Evolutionary conservation across 106 monocot genomes (phyloP).

Genomic region (Allium cepa): DNA sequence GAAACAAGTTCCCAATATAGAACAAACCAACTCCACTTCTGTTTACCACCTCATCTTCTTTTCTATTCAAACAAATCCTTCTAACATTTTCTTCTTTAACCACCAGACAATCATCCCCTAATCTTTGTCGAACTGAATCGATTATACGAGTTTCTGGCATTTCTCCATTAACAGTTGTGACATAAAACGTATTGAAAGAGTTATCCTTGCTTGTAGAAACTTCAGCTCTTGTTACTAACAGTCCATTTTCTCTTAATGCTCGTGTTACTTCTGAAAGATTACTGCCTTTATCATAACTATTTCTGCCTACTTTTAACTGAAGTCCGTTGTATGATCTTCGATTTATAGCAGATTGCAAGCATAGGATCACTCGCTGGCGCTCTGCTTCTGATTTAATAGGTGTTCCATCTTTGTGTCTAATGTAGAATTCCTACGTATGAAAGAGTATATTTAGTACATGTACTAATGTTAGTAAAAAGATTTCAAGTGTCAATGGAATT

Average conservation of each 20-base stretch:
- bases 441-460: neutral
- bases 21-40: neutral
- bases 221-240: constrained; percentile 27
- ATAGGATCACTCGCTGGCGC: constrained; percentile 30
- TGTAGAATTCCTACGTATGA: constrained; percentile 35
- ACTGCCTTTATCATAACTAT: neutral
- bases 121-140: constrained; percentile 8
- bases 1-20: constrained; percentile 4
- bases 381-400: constrained; percentile 49
- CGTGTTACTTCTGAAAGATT: constrained; percentile 31
- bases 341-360: constrained; percentile 35
- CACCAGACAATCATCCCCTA: constrained; percentile 5
- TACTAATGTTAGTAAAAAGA: too few species aligned
- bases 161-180: constrained; percentile 17
- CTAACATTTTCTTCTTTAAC: constrained; percentile 3
- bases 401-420: constrained; percentile 36
- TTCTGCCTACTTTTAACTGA: constrained; percentile 26
- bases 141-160: constrained; percentile 10
- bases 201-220: constrained; percentile 15
- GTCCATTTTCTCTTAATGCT: constrained; percentile 28
- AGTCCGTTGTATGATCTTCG: constrained; percentile 33
- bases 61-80: neutral
- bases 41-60: neutral
- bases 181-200: constrained; percentile 20
- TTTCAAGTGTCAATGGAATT: too few species aligned